Evolutionary conservation across 2,329 filamentous ascomycete species (phyloP), one percentile per base, ranked within the genome.

Genomic region (Verruconis gallopava): DNA sequence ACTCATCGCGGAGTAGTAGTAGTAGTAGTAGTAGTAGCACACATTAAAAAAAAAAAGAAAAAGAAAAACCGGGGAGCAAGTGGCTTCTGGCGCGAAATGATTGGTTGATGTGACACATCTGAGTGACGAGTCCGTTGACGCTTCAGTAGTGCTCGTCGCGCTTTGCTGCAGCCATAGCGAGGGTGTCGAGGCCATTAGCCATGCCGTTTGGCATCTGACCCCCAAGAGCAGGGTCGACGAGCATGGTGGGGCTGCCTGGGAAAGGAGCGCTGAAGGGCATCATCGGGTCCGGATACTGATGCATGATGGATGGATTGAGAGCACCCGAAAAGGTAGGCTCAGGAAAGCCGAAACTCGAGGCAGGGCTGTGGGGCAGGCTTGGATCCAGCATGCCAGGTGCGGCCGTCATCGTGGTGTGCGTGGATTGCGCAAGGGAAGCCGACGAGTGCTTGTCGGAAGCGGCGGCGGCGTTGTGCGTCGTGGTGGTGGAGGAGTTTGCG

Each of bases 111-210:
- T n/a, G n/a, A n/a, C n/a, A n/a, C n/a, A n/a, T n/a, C n/a, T n/a
- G n/a, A n/a, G n/a, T n/a, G n/a, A n/a, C n/a, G n/a, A n/a, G n/a
- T n/a, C n/a, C n/a, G n/a, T n/a, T n/a, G n/a, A n/a, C n/a, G 25
- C 25, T 30, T 28, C 33, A 40, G 25, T 30, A 42, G 19, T 42
- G 21, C 6, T 42, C 40, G n/a, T 42, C 40, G 15, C 40, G 40
- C 32, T 42, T 42, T 14, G 43, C 35, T n/a, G 43, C 43, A 17
- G 38, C 43, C 13, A 45, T 45, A 5, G 43, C 43, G 12, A 45
- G 40, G 15, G 43, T 44, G 13, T 45, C 43, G 19, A 45, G 32
- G n/a, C 43, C 28, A 21, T 28, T 33, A 1, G 5, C 17, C 19
- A 20, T 20, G 3, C 21, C 41, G 13, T 30, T 30, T 9, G 25